Percentiles rank a stretch among this genome's conserved stretches.
phyloP scores from a whole-genome alignment of 139 green algal species.

The Chlamydomonas urium region DNA sequence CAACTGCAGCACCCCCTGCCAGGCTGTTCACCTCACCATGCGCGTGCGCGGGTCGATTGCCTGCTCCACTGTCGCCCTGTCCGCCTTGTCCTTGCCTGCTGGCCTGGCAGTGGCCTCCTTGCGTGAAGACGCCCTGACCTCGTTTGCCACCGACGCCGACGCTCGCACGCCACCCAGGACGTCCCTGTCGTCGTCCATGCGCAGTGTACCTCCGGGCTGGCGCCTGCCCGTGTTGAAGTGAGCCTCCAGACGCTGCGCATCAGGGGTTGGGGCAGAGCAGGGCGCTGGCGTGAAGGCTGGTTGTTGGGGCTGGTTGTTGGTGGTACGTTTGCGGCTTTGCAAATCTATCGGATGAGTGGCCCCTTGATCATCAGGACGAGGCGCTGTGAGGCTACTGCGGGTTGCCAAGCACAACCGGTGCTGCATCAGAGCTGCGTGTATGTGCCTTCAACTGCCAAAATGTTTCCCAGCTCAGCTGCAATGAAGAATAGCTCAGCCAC shows the following conservation, averaged over 20 bases:
- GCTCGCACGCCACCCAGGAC: constrained; percentile 24
- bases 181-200: constrained; percentile 49
- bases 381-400: neutral
- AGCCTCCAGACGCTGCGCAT: constrained; percentile 56
- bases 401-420: neutral
- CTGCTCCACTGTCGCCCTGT: constrained; percentile 91
- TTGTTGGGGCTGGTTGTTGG: neutral
- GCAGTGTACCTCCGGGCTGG: neutral
- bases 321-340: neutral
- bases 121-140: constrained; percentile 22
- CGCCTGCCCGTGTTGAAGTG: constrained; percentile 38
- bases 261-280: neutral
- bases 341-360: neutral
- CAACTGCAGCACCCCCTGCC: too few species aligned
- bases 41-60: constrained; percentile 89
- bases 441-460: too few species aligned
- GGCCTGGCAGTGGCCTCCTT: constrained; percentile 15
- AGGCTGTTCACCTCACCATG: too few species aligned
- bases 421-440: neutral
- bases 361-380: neutral
- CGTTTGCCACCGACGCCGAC: constrained; percentile 1
- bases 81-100: constrained; percentile 65
- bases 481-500: neutral
- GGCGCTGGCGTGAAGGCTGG: neutral
- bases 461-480: neutral